Base-by-base conservation (phyloP, 106 monocot genomes). In the Xerophyta viscosa region DNA sequence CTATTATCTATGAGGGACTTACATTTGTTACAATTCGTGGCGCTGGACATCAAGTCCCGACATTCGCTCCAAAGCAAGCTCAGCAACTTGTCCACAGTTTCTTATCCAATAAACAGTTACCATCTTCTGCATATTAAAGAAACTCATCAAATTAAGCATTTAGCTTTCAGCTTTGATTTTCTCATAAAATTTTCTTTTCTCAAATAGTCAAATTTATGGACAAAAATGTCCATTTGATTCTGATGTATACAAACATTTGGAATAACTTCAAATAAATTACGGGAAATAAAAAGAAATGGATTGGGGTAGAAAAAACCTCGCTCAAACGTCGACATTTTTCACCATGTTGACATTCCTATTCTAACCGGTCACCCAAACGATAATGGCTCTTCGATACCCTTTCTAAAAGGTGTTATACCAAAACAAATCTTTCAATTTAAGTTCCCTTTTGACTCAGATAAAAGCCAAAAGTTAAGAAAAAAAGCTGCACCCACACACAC, bases 21-120 rank as follows among this genome's bases (percentile, higher is more conserved):
- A 75, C 69, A 10, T 76, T 65, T 21, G 69, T 76, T 31, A 70
- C 76, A 1, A 55, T 76, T 31, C 64, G 70, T 18, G 70, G 69
- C 0, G 71, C 71, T 0, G 70, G 77, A 2, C 70, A 71, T 30
- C 54, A 66, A 31, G 71, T 77, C 3, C 77, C 70, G 2, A 52
- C 71, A 14, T 76, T 72, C 58, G 46, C 60, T 9, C 84, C 84
- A 0, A 69, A 47, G 61, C 79, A 72, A 67, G 75, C 84, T n/a
- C 63, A 9, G 3, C 55, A 66, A 48, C 46, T 84, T 20, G 24
- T 74, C 14, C 42, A 54, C 3, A 69, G 74, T 31, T 84, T 84
- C 67, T 66, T 84, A 41, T 67, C 84, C 0, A 29, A 72, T 45
- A 17, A 75, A 15, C 68, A 71, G 8, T 20, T 84, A 53, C 84